Evolutionary conservation across 1,139 yeast genomes (phyloP).

Genomic region (Blastobotrys serpentis): DNA sequence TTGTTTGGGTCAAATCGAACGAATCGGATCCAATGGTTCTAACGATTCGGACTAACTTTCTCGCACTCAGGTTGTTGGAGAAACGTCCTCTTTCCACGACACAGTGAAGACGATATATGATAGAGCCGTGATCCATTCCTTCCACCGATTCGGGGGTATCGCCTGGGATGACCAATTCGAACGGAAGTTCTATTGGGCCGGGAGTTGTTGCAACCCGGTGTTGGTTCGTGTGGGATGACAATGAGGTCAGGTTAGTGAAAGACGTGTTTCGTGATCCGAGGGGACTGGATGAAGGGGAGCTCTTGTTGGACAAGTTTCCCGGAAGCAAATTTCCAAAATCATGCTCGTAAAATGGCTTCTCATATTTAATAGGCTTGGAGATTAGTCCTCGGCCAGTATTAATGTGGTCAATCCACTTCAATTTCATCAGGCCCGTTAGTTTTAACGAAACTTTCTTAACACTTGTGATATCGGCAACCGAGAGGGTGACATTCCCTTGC

Average conservation of each 20-base stretch:
- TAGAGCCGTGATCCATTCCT: constrained; percentile 81
- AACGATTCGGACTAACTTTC: constrained; percentile 76
- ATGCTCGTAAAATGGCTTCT: constrained; percentile 68
- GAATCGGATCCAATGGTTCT: constrained; percentile 88
- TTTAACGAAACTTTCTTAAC: constrained; percentile 63
- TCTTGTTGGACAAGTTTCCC: constrained; percentile 3
- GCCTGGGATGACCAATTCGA: constrained; percentile 83
- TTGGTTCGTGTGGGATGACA: constrained; percentile 13
- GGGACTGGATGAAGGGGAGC: constrained; percentile 8
- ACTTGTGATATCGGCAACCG: constrained; percentile 72
- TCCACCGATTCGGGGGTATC: constrained; percentile 84
- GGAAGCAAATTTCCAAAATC: constrained; percentile 71
- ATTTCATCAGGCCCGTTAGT: constrained; percentile 60
- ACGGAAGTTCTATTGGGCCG: constrained; percentile 71
- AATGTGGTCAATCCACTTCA: constrained; percentile 44
- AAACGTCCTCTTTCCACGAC: constrained; percentile 81
- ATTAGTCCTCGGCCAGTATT: constrained; percentile 47
- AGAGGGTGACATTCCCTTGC: constrained; percentile 73
- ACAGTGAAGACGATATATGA: constrained; percentile 77
- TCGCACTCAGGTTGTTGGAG: constrained; percentile 60
- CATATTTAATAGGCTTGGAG: constrained; percentile 57
- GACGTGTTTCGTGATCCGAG: constrained; percentile 13
- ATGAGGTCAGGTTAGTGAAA: constrained; percentile 16
- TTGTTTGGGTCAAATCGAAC: constrained; percentile 84
- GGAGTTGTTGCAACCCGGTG: constrained; percentile 75